A percentile compares a stretch with the other conserved stretches of the same genome.
phyloP scores from a whole-genome alignment of 169 alveolate genomes.

The Cryptosporidium sp. region DNA sequence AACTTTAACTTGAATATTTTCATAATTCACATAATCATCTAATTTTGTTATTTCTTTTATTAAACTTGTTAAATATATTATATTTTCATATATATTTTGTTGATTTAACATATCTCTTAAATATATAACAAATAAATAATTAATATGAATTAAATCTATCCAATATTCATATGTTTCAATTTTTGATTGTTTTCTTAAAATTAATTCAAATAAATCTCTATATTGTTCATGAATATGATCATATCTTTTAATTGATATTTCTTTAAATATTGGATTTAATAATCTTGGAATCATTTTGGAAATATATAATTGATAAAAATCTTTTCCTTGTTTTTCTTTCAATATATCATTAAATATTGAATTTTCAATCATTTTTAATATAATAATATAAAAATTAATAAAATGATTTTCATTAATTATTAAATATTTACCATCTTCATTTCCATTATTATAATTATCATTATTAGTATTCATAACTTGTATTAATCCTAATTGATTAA shows the following conservation, averaged over 20 bases:
- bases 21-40: not conserved
- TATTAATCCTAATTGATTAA: not conserved
- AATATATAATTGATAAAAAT: no score
- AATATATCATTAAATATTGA: not conserved
- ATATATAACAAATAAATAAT: not conserved
- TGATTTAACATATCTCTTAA: not conserved
- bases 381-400: not conserved
- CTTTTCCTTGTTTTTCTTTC: not conserved
- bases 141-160: not conserved
- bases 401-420: not conserved
- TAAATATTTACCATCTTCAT: no score
- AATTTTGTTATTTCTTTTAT: not conserved
- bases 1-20: not conserved
- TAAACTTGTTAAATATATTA: not conserved
- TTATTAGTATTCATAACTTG: not conserved
- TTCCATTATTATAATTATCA: no score
- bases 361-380: not conserved
- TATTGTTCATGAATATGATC: slow-evolving; percentile 3
- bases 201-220: not conserved
- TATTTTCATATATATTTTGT: not conserved
- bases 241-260: not conserved
- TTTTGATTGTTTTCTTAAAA: not conserved
- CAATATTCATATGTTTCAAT: not conserved
- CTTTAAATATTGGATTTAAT: not conserved
- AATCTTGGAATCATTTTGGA: not conserved